Evolutionary conservation across 139 green algal genomes (phyloP).

Genomic region (Haematococcus sp.): DNA sequence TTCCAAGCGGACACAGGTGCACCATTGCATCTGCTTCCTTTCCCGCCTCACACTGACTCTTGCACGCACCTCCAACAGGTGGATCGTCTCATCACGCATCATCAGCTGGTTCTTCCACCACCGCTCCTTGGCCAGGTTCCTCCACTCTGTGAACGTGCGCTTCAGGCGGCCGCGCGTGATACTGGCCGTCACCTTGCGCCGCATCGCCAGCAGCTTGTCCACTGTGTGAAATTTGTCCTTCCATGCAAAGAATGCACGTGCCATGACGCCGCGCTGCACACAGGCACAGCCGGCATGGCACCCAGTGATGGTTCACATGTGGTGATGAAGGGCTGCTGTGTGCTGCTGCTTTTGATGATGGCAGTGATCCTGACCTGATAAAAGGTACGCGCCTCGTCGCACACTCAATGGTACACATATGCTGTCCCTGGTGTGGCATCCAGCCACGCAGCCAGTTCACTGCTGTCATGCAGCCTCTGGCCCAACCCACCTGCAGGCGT

Average conservation of each 20-base stretch:
- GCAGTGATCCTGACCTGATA: too few species aligned
- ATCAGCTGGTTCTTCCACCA: conserved; percentile 73
- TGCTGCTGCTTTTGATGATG: too few species aligned
- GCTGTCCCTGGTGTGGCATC: too few species aligned
- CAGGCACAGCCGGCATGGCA: neutral
- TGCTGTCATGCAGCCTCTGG: too few species aligned
- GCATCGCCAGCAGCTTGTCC: conserved; percentile 55
- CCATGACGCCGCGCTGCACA: conserved; percentile 38
- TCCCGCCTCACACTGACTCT: too few species aligned
- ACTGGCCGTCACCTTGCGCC: conserved; percentile 55
- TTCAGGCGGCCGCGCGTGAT: conserved; percentile 49
- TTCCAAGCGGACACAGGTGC: too few species aligned
- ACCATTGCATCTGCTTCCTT: too few species aligned
- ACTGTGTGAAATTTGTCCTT: conserved; percentile 60
- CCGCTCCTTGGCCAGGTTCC: conserved; percentile 42
- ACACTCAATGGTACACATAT: too few species aligned
- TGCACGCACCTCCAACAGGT: conserved; percentile 21
- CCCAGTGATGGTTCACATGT: neutral
- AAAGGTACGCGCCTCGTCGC: too few species aligned
- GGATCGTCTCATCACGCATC: conserved; percentile 47
- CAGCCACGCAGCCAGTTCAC: too few species aligned
- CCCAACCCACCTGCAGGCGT: conserved; percentile 31
- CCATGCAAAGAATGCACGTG: conserved; percentile 63
- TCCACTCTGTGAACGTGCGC: conserved; percentile 62
- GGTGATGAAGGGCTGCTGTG: too few species aligned